A percentile compares a stretch with the other conserved stretches of the same genome.
phyloP scores from a whole-genome alignment of 2,329 filamentous ascomycete genomes.

The Nigrospora osmanthi region DNA sequence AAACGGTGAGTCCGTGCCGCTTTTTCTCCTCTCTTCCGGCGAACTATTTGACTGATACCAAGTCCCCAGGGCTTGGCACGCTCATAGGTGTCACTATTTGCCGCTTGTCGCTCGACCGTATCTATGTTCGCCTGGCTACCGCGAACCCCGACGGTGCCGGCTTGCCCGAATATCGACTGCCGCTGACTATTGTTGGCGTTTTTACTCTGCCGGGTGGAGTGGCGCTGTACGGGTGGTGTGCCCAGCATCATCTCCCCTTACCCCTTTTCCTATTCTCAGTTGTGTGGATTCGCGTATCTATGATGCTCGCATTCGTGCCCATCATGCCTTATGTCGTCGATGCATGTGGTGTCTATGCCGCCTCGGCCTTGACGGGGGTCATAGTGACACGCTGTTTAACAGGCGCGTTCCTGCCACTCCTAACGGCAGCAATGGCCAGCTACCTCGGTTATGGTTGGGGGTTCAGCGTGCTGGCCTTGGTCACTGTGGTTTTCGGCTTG shows the following conservation, averaged over 20 bases:
- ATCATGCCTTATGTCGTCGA: constrained; percentile 49
- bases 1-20: constrained; percentile 36
- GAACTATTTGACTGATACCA: no score
- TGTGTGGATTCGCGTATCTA: constrained; percentile 33
- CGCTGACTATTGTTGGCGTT: constrained; percentile 37
- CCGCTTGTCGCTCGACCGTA: constrained; percentile 41
- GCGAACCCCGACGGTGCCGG: constrained; percentile 26
- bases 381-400: constrained; percentile 47
- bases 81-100: constrained; percentile 36
- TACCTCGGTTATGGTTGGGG: constrained; percentile 44
- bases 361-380: constrained; percentile 47
- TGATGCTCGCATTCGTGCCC: constrained; percentile 39
- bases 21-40: no score
- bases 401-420: constrained; percentile 48
- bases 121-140: constrained; percentile 40
- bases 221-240: constrained; percentile 41
- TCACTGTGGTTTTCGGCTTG: constrained; percentile 36
- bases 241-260: constrained; percentile 33
- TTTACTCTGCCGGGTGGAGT: constrained; percentile 37
- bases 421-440: constrained; percentile 37
- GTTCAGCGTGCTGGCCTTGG: constrained; percentile 33
- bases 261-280: constrained; percentile 33
- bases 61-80: constrained; percentile 35
- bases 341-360: constrained; percentile 45
- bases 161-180: constrained; percentile 46